Evolutionary conservation across 2,329 filamentous ascomycete species (phyloP).

Genomic region (Penicillium sp.): DNA sequence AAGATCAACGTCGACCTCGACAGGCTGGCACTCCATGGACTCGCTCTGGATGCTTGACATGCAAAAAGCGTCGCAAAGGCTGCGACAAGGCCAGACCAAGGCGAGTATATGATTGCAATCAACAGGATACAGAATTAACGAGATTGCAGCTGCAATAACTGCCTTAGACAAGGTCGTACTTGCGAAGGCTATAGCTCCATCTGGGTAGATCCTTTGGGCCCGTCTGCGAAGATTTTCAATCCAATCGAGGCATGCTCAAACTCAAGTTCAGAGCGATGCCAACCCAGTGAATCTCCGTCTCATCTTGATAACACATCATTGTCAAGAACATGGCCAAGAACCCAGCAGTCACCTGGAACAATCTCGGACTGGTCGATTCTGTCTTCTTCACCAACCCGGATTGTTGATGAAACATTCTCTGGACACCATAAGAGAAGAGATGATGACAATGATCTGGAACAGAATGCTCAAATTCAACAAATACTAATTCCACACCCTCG

Average conservation of each 20-base stretch:
- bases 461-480: not conserved
- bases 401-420: not conserved
- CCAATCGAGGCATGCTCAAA: slow-evolving; percentile 6
- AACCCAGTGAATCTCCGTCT: slow-evolving; percentile 17
- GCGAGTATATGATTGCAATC: slow-evolving; percentile 14
- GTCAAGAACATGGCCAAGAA: slow-evolving; percentile 10
- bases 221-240: slow-evolving; percentile 29
- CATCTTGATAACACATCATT: too few species aligned
- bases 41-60: slow-evolving; percentile 38
- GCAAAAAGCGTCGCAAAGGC: slow-evolving; percentile 36
- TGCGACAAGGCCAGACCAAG: slow-evolving; percentile 37
- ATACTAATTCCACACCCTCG: slow-evolving; percentile 14
- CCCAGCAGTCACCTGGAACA: slow-evolving; percentile 8
- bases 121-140: not conserved
- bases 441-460: not conserved
- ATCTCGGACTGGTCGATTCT: slow-evolving; percentile 5
- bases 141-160: slow-evolving; percentile 23
- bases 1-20: slow-evolving; percentile 24
- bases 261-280: slow-evolving; percentile 24
- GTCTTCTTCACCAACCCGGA: slow-evolving; percentile 6
- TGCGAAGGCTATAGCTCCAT: slow-evolving; percentile 38
- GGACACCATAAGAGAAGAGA: slow-evolving; percentile 1
- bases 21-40: slow-evolving; percentile 31
- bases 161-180: slow-evolving; percentile 29
- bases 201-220: slow-evolving; percentile 34